phyloP scores from a whole-genome alignment of 495 filamentous ascomycete genomes.

The Penicillium lividum region DNA sequence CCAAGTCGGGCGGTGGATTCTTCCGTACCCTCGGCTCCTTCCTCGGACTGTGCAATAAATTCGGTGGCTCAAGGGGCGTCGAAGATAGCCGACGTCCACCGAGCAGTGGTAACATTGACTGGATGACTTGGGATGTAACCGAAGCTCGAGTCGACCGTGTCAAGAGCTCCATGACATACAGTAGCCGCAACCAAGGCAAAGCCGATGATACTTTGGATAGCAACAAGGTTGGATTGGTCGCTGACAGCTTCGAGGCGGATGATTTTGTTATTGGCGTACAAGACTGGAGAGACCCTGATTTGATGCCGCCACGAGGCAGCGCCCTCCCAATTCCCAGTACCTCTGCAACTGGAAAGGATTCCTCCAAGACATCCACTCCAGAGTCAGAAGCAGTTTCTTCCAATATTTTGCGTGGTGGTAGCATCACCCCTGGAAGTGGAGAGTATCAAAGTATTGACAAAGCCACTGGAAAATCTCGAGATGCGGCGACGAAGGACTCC shows the following conservation, averaged over 20 bases:
- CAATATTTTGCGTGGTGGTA: constrained; percentile 60
- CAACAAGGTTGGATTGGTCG: constrained; percentile 14
- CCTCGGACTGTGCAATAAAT: constrained; percentile 50
- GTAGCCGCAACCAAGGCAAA: constrained; percentile 17
- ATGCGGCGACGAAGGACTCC: constrained; percentile 12
- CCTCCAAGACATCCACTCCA: constrained; percentile 23
- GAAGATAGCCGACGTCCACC: constrained; percentile 69
- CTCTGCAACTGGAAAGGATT: constrained; percentile 24
- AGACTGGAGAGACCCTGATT: constrained; percentile 87
- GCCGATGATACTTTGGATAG: constrained; percentile 12
- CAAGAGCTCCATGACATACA: constrained; percentile 13
- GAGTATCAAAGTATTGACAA: constrained; percentile 59
- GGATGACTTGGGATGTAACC: constrained; percentile 62
- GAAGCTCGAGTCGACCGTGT: constrained; percentile 28
- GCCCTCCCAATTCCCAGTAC: constrained; percentile 29
- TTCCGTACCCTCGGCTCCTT: constrained; percentile 55
- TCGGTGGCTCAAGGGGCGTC: constrained; percentile 21
- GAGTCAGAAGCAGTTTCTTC: constrained; percentile 36
- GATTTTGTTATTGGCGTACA: constrained; percentile 90
- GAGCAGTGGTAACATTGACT: constrained; percentile 81
- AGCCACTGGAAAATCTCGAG: constrained; percentile 22
- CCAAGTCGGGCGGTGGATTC: constrained; percentile 48
- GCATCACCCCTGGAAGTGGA: constrained; percentile 75
- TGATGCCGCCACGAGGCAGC: constrained; percentile 51
- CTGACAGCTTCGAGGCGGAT: constrained; percentile 49